Evolutionary conservation across 345 rosid genomes (phyloP).

Genomic region (Moricandia moricandioides): DNA sequence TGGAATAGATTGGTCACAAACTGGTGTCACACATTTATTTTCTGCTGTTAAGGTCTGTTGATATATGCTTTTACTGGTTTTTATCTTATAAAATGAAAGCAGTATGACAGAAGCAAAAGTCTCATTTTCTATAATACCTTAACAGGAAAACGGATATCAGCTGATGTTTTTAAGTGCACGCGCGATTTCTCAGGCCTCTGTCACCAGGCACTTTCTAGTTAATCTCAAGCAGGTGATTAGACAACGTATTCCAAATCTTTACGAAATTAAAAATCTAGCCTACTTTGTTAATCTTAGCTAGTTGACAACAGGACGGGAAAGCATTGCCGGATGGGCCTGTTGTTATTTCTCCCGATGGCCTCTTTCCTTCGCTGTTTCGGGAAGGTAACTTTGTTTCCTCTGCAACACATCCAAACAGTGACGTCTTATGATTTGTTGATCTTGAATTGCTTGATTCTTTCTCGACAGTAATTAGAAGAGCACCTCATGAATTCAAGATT

Average conservation of each 20-base stretch:
- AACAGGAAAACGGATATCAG: constrained; percentile 94
- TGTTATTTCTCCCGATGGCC: constrained; percentile 97
- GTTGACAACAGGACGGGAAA: constrained; percentile 67
- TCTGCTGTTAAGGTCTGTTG: constrained; percentile 82
- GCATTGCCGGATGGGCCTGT: constrained; percentile 97
- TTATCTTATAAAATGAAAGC: neutral
- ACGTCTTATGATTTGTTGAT: constrained; percentile 3
- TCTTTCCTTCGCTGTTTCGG: constrained; percentile 85
- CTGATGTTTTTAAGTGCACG: constrained; percentile 95
- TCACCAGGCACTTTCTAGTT: constrained; percentile 76
- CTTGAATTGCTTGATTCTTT: neutral
- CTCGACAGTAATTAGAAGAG: constrained; percentile 82
- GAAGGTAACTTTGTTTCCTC: constrained; percentile 56
- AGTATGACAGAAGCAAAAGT: neutral
- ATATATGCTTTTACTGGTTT: neutral
- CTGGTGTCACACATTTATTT: constrained; percentile 89
- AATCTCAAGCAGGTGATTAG: constrained; percentile 81
- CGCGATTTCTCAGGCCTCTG: constrained; percentile 88
- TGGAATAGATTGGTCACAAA: constrained; percentile 93
- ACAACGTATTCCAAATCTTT: neutral
- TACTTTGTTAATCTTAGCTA: neutral
- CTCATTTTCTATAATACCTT: constrained; percentile 3
- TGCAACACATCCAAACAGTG: neutral
- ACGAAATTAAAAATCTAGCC: neutral
- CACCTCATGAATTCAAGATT: constrained; percentile 99